Evolutionary conservation across 768 basidiomycete genomes (phyloP), one percentile per base, ranked within the genome.

Genomic region (Cystobasidium ongulense): DNA sequence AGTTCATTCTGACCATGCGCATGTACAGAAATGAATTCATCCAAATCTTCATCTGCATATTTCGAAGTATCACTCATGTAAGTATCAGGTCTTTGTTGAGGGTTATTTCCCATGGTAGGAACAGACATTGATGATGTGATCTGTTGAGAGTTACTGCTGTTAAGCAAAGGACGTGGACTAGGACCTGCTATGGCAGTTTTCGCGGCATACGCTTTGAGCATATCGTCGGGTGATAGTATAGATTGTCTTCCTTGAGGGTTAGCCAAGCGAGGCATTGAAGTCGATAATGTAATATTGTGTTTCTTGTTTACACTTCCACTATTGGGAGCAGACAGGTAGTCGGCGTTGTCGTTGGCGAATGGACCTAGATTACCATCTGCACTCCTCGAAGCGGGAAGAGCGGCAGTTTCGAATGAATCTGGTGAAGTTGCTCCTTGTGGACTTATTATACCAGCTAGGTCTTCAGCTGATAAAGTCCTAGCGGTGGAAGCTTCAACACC

Each of bases 201-300:
- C 5, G 57, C 57, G 29, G 65, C 65, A 33, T 71, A 71, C 1
- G 68, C 68, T 35, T 21, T 35, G 15, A 71, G 54, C 53, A 71
- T 52, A 71, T 71, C 68, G 38, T 71, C 68, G 3, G 68, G 68
- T 1, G 68, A 71, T 5, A 71, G 18, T 35, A 71, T 71, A 43
- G 50, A 54, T 43, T 71, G 68, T 43, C 68, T 54, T 21, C 39
- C 39, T 27, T 35, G 25, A 8, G 68, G 35, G n/a, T 36, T 36
- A 1, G 53, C 33, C 11, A 71, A 57, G 27, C 29, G 35, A 43
- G 68, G 68, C 68, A 71, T 71, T 3, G 36, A 39, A n/a, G 68
- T 71, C 2, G 68, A 71, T 10, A 71, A 15, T 23, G 68, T 71
- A n/a, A 71, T 71, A 21, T 71, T 54, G 54, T 71, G 68, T 35